Conservation (phyloP, 345 rosid genomes). For the Salix suchowensis region DNA sequence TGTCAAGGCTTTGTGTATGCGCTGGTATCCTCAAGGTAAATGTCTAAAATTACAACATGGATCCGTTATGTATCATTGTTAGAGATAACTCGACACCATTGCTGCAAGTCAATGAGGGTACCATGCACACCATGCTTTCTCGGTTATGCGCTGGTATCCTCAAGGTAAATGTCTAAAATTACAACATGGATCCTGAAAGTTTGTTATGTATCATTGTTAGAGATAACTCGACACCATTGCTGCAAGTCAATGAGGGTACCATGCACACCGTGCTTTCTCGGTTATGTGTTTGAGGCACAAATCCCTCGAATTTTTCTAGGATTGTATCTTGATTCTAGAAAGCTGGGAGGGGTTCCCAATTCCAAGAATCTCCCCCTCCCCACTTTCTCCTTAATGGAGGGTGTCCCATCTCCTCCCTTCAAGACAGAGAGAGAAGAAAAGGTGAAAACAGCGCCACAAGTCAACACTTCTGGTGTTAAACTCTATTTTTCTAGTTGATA, state of each 20-base stretch:
- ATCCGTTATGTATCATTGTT: background rate
- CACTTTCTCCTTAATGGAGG: no score
- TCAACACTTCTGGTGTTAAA: no score
- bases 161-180: conserved; percentile 39
- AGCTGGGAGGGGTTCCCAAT: no score
- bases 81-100: background rate
- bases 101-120: background rate
- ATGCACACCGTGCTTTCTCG: background rate
- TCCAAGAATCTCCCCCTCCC: no score
- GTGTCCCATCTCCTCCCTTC: no score
- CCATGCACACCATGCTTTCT: background rate
- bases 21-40: conserved; percentile 79
- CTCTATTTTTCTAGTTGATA: background rate
- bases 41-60: background rate
- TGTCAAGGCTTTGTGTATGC: conserved; percentile 60
- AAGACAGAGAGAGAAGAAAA: no score
- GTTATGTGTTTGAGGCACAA: no score
- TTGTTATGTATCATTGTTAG: background rate
- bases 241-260: background rate
- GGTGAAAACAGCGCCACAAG: no score
- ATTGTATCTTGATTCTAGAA: no score
- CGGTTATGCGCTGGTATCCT: conserved; percentile 57
- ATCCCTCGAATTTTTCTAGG: no score
- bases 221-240: background rate
- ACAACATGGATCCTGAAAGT: background rate